Percentiles rank a stretch among this genome's conserved stretches.
Evolutionary conservation across 805 yeast species (phyloP).

Genomic region (Limtongozyma cylindracea): DNA sequence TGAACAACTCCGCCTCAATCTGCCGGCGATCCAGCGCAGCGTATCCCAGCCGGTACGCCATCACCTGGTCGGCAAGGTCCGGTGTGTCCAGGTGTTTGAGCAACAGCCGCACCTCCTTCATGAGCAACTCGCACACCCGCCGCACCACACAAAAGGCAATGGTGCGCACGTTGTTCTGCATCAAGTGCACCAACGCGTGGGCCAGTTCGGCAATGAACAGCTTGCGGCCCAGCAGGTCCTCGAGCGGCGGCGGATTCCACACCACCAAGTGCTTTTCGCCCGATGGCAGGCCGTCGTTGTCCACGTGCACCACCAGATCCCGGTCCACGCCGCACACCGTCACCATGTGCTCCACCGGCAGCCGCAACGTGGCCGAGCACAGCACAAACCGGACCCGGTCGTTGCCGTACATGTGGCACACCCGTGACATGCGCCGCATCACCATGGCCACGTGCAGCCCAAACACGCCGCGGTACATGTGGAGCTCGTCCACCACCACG

Average conservation of each 20-base stretch:
- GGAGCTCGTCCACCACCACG: constrained; percentile 70
- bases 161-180: constrained; percentile 41
- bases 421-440: constrained; percentile 52
- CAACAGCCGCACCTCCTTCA: constrained; percentile 54
- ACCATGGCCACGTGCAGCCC: constrained; percentile 83
- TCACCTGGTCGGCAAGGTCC: constrained; percentile 40
- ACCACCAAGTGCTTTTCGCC: constrained; percentile 53
- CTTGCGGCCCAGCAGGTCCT: constrained; percentile 27
- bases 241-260: constrained; percentile 59
- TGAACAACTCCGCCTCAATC: constrained; percentile 79
- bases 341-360: constrained; percentile 51
- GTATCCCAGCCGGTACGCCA: constrained; percentile 93
- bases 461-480: constrained; percentile 71
- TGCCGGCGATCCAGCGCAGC: constrained; percentile 64
- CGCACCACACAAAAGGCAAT: constrained; percentile 83
- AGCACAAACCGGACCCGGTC: constrained; percentile 25
- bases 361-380: constrained; percentile 79
- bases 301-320: constrained; percentile 26
- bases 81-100: no score
- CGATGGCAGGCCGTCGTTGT: constrained; percentile 73
- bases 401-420: constrained; percentile 16
- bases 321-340: constrained; percentile 36
- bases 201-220: constrained; percentile 61
- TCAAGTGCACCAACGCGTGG: constrained; percentile 36
- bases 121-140: constrained; percentile 61